Conservation (phyloP, 2,329 filamentous ascomycete genomes). For the Trichoderma breve region DNA sequence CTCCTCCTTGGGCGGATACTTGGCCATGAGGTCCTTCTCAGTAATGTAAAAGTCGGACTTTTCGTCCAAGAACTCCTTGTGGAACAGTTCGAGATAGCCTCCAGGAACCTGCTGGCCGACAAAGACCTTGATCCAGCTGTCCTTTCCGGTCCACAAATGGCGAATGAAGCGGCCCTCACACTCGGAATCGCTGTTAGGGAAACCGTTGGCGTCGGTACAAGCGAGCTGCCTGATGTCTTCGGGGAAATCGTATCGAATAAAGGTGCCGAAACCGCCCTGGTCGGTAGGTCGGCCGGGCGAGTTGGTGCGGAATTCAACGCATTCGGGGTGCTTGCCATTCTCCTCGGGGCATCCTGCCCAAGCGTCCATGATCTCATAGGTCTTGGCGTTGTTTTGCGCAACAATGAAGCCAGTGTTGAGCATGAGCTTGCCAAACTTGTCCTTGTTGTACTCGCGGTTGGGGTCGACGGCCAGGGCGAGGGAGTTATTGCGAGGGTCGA, state of each 20-base stretch:
- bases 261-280: conserved; percentile 45
- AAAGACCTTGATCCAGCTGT: conserved; percentile 39
- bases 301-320: conserved; percentile 39
- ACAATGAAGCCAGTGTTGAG: conserved; percentile 55
- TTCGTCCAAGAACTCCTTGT: conserved; percentile 36
- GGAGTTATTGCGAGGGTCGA: conserved; percentile 40
- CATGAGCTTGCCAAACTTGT: conserved; percentile 41
- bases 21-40: conserved; percentile 36
- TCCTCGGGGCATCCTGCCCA: conserved; percentile 46
- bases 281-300: conserved; percentile 40
- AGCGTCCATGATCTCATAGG: conserved; percentile 47
- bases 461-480: conserved; percentile 44
- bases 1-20: background rate
- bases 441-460: conserved; percentile 37
- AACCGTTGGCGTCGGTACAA: conserved; percentile 46
- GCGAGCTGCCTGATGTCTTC: conserved; percentile 41
- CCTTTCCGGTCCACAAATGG: conserved; percentile 45
- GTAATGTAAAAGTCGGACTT: conserved; percentile 37
- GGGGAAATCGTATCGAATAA: conserved; percentile 42
- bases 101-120: conserved; percentile 40
- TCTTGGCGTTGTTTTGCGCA: conserved; percentile 49
- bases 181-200: conserved; percentile 37
- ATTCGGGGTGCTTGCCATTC: conserved; percentile 38
- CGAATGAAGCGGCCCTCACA: conserved; percentile 43
- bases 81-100: conserved; percentile 36